Evolutionary conservation across 129 eudicot genomes (phyloP), one percentile per base, ranked within the genome.

Genomic region (Calendula officinalis): DNA sequence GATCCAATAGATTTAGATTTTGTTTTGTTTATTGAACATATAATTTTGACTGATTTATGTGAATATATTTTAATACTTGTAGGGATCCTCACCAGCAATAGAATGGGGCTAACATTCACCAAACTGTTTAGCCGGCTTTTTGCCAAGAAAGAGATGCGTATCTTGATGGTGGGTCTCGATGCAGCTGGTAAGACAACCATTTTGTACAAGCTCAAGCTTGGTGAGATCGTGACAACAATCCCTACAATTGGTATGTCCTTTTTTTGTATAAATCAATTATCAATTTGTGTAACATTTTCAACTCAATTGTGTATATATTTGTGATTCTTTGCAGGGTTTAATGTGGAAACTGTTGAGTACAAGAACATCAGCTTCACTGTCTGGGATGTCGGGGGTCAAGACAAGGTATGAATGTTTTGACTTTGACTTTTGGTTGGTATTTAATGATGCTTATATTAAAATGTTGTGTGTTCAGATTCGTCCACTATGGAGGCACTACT

Each of bases 401-500:
- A 80, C 84, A 80, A 80, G 84, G 84, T 80, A 66, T 15, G 55
- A 51, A 6, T 47, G 7, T n/a, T 34, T 45, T 46, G 6, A 49
- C 40, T 55, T n/a, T n/a, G n/a, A n/a, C n/a, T n/a, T n/a, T n/a
- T n/a, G n/a, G n/a, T n/a, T n/a, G n/a, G 55, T 44, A 35, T 50
- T 11, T 61, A 50, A 22, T 11, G 40, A 36, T 33, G 11, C 17
- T 15, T n/a, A 30, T 57, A 37, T 36, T n/a, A 3, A n/a, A 10
- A 53, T 58, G 30, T 27, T 40, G 44, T 30, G 7, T 47, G 22
- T 30, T 71, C 83, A 94, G 99, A 94, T 94, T 76, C 99, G 99
- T 79, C 99, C 99, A 67, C 75, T 94, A 73, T 94, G 99, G 99
- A 94, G 99, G 88, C 99, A 94, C 69, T 94, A 94, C 69, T 94